Conservation (phyloP, 495 filamentous ascomycete species). For the Tuber brumale region DNA sequence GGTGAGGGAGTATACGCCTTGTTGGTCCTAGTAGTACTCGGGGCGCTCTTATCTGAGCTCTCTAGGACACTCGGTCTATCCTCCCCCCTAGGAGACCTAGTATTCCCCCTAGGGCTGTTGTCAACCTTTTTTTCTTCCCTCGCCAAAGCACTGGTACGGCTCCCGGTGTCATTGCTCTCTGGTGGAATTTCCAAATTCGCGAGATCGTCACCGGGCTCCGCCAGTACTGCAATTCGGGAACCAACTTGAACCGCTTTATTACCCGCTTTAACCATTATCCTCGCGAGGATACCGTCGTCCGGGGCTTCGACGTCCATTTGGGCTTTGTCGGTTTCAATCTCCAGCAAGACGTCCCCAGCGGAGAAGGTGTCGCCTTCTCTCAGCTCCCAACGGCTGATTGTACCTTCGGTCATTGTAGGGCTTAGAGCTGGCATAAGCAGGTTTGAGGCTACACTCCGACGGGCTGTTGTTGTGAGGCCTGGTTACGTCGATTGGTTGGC, state of each 20-base stretch:
- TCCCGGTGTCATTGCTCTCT: constrained; percentile 43
- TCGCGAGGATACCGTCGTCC: constrained; percentile 71
- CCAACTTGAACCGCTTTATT: constrained; percentile 66
- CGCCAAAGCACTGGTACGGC: constrained; percentile 32
- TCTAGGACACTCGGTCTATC: constrained; percentile 13
- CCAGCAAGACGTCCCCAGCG: constrained; percentile 72
- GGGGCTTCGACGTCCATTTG: constrained; percentile 87
- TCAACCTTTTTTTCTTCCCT: constrained; percentile 45
- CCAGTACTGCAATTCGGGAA: constrained; percentile 65
- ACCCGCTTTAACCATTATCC: constrained; percentile 62
- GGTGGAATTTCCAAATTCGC: constrained; percentile 59
- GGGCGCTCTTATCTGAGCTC: constrained; percentile 23
- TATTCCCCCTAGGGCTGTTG: constrained; percentile 33
- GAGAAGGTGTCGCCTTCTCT: constrained; percentile 69
- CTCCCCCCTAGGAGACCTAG: constrained; percentile 12
- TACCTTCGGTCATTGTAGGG: constrained; percentile 81
- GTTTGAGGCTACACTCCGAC: constrained; percentile 60
- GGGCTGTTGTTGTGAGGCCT: constrained; percentile 60
- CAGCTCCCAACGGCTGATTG: constrained; percentile 68
- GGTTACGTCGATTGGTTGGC: not conserved
- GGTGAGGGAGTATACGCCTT: constrained; percentile 48
- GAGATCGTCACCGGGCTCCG: constrained; percentile 68
- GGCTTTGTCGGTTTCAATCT: constrained; percentile 85
- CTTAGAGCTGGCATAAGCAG: constrained; percentile 83
- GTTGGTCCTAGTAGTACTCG: constrained; percentile 33